phyloP scores from a whole-genome alignment of 176 grass and related monocot genomes.

The Dactylis glomerata region DNA sequence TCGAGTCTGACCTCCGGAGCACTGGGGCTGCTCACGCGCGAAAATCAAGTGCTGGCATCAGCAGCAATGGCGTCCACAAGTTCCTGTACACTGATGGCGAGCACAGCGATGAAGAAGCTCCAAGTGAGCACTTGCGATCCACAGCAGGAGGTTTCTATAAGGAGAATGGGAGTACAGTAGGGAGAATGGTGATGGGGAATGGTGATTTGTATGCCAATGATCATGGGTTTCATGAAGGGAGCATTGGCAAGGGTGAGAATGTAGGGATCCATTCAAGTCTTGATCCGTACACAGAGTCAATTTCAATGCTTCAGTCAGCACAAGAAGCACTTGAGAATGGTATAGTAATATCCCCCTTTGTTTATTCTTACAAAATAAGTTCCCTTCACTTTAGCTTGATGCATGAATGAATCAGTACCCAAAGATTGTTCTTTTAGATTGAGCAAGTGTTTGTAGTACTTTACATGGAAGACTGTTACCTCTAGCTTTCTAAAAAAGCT shows the following conservation, averaged over 20 bases:
- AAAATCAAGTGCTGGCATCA: conserved; percentile 12
- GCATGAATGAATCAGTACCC: background rate
- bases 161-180: conserved; percentile 44
- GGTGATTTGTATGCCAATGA: conserved; percentile 31
- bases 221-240: conserved; percentile 28
- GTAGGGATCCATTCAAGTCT: conserved; percentile 38
- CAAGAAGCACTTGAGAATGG: conserved; percentile 89
- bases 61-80: conserved; percentile 63
- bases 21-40: conserved; percentile 4
- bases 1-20: conserved; percentile 47
- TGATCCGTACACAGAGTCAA: conserved; percentile 50
- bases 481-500: too few relatives aligned
- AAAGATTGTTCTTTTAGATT: background rate
- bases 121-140: conserved; percentile 38
- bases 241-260: conserved; percentile 41
- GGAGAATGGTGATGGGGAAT: conserved; percentile 29
- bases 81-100: conserved; percentile 40
- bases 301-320: conserved; percentile 53
- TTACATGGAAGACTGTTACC: background rate
- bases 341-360: conserved; percentile 28
- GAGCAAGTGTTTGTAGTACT: background rate
- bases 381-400: conserved; percentile 7
- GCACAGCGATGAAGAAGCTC: conserved; percentile 54
- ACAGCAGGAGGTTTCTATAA: conserved; percentile 26
- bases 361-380: background rate